Percentiles rank a stretch among this genome's conserved stretches.
Conservation (phyloP, 2,329 filamentous ascomycete species). For the Ophiocordyceps polyrhachis-furcata region DNA sequence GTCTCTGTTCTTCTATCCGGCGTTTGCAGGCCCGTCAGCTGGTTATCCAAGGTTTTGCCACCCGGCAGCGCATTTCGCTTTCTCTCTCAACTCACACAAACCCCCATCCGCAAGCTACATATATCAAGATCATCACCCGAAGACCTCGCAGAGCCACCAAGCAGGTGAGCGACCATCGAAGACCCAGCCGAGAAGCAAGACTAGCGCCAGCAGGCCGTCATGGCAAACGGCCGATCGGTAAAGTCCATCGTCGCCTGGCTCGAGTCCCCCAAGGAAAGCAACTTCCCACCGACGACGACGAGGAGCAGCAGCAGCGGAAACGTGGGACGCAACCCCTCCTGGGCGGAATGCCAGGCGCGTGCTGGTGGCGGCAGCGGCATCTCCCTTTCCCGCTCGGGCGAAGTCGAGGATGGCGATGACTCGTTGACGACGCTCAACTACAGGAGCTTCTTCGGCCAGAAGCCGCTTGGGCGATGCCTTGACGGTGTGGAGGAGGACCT, state of each 20-base stretch:
- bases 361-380: neutral
- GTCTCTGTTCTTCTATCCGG: no score
- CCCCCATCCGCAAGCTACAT: no score
- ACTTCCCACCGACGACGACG: neutral
- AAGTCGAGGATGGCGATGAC: slow-evolving; percentile 11
- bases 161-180: no score
- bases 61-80: no score
- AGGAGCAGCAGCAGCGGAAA: neutral
- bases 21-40: no score
- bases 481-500: slow-evolving; percentile 5
- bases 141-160: no score
- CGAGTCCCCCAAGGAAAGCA: slow-evolving; percentile 7
- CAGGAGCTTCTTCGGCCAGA: slow-evolving; percentile 12
- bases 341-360: neutral
- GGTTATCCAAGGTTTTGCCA: no score
- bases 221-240: slow-evolving; percentile 8
- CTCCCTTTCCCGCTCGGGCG: neutral
- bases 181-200: no score
- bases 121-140: no score
- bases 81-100: no score
- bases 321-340: neutral
- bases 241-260: slow-evolving; percentile 15
- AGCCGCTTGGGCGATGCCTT: slow-evolving; percentile 13
- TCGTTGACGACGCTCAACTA: slow-evolving; percentile 15
- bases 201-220: neutral